phyloP scores from a whole-genome alignment of 1,284 basidiomycete species.

The Tylopilus sp. region DNA sequence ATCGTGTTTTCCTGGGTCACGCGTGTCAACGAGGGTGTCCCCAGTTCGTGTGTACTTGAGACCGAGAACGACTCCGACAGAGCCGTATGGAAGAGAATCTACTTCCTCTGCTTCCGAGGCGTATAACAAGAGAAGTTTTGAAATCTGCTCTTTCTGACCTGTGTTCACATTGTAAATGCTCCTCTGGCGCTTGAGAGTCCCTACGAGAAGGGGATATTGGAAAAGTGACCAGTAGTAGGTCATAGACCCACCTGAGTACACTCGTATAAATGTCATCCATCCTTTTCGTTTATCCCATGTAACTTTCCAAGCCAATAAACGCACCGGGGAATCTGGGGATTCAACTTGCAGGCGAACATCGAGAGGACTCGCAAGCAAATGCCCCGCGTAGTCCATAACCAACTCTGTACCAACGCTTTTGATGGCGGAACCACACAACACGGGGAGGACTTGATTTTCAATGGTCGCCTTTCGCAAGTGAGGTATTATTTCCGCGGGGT shows the following conservation, averaged over 20 bases:
- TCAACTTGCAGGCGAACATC: constrained; percentile 53
- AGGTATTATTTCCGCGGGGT: constrained; percentile 48
- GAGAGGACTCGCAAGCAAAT: constrained; percentile 74
- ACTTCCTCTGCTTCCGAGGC: constrained; percentile 79
- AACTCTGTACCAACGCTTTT: constrained; percentile 80
- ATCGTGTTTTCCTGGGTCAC: constrained; percentile 33
- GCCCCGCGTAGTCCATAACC: constrained; percentile 77
- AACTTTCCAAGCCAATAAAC: constrained; percentile 85
- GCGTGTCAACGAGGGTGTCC: constrained; percentile 70
- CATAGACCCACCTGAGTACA: constrained; percentile 70
- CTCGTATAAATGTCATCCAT: constrained; percentile 88
- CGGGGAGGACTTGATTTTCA: constrained; percentile 66
- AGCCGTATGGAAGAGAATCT: constrained; percentile 75
- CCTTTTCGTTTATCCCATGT: constrained; percentile 79
- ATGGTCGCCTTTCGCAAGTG: constrained; percentile 70
- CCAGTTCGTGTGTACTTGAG: constrained; percentile 82
- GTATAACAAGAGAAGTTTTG: constrained; percentile 78
- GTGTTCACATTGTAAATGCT: constrained; percentile 66
- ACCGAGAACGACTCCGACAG: constrained; percentile 82
- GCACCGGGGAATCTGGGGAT: constrained; percentile 48
- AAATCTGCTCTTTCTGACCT: constrained; percentile 67
- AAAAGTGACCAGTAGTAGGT: not conserved
- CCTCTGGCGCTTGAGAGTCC: constrained; percentile 63
- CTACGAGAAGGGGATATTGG: constrained; percentile 35
- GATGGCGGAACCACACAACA: constrained; percentile 80